Conservation (phyloP, 352 stramenopile genomes). For the Nothophytophthora sp. region DNA sequence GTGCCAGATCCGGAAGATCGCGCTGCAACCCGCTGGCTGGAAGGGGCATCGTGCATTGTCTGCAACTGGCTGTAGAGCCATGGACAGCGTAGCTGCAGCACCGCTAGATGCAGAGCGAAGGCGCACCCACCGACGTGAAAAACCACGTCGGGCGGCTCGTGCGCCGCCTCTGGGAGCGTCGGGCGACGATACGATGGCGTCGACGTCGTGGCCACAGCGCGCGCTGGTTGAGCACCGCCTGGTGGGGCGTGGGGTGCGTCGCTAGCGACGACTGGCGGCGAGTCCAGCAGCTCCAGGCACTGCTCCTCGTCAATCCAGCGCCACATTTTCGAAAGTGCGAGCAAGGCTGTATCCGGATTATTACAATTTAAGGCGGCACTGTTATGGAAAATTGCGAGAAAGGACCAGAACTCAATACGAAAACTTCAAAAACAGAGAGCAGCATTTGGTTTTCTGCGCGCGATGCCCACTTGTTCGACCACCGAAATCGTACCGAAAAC, state of each 20-base stretch:
- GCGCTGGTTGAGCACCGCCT: neutral
- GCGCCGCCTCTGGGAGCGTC: slow-evolving; percentile 10
- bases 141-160: slow-evolving; percentile 35
- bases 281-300: slow-evolving; percentile 16
- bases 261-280: neutral
- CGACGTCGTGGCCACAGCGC: neutral
- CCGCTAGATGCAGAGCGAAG: slow-evolving; percentile 38
- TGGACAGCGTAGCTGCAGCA: slow-evolving; percentile 37
- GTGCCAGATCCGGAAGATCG: no score
- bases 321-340: slow-evolving; percentile 18
- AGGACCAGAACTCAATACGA: no score
- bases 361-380: no score
- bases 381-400: no score
- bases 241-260: neutral
- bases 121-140: slow-evolving; percentile 55
- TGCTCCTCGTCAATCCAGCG: slow-evolving; percentile 14
- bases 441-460: no score
- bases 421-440: no score
- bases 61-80: no score
- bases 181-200: neutral
- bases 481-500: no score
- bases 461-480: no score
- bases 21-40: no score
- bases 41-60: slow-evolving; percentile 14
- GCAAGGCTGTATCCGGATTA: no score